Percentiles rank a stretch among this genome's conserved stretches.
phyloP scores from a whole-genome alignment of 2,329 filamentous ascomycete species.

The Nothophaeocryptopus gaeumannii region DNA sequence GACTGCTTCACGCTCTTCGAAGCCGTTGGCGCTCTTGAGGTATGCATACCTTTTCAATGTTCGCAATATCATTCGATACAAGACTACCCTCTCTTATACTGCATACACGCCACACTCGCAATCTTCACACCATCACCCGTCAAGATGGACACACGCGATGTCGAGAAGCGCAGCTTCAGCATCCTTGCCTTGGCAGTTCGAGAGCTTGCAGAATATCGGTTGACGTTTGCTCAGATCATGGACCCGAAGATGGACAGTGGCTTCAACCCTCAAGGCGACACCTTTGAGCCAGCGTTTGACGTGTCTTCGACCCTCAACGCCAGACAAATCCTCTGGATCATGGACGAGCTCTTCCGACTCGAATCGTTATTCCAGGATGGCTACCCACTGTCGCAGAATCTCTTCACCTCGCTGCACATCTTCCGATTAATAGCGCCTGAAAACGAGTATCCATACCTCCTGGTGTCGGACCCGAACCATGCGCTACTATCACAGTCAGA shows the following conservation, averaged over 20 bases:
- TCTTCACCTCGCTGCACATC: conserved; percentile 90
- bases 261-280: conserved; percentile 71
- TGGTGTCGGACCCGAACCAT: conserved; percentile 3
- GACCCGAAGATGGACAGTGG: conserved; percentile 99
- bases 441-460: conserved; percentile 29
- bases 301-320: conserved; percentile 20
- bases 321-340: conserved; percentile 83
- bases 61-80: no score
- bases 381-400: conserved; percentile 90
- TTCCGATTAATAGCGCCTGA: conserved; percentile 75
- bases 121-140: not conserved
- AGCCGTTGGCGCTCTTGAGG: conserved; percentile 81
- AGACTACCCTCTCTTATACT: no score
- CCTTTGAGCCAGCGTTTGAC: conserved; percentile 66
- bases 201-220: not conserved
- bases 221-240: conserved; percentile 71
- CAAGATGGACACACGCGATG: not conserved
- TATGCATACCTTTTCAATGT: conserved; percentile 32
- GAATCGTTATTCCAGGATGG: conserved; percentile 98
- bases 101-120: not conserved
- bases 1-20: conserved; percentile 91
- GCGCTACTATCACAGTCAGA: no score
- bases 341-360: conserved; percentile 86
- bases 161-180: not conserved
- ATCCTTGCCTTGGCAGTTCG: not conserved